A percentile compares a stretch with the other conserved stretches of the same genome.
These are phyloP conservation scores for Collybia mongolica DNA, from an alignment of 768 basidiomycete genomes.

Conservation along the genomic window DNA sequence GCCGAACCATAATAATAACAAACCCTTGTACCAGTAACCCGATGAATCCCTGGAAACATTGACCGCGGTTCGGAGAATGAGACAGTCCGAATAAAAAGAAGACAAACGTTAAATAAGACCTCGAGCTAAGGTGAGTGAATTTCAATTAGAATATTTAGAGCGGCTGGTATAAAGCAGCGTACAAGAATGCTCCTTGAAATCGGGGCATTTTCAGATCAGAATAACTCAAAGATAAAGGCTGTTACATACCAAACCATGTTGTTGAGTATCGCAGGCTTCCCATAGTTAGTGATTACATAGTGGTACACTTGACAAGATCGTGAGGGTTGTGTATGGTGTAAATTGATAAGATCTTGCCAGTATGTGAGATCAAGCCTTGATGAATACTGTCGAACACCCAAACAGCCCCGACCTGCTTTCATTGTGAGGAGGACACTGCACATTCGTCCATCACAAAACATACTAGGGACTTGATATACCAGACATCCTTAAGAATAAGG, in stretches of 20 bases:
- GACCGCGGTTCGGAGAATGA: conserved; percentile 1
- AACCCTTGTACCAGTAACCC: conserved; percentile 57
- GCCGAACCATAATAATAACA: conserved; percentile 1
- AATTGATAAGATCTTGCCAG: conserved; percentile 27
- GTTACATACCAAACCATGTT: conserved; percentile 46
- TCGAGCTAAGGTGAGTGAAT: conserved; percentile 37
- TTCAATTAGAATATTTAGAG: background rate
- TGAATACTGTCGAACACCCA: conserved; percentile 52
- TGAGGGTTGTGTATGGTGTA: background rate
- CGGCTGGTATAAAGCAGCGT: conserved; percentile 10
- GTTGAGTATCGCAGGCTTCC: conserved; percentile 35
- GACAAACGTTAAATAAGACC: conserved; percentile 53
- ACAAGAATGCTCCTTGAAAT: conserved; percentile 49
- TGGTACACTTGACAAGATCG: conserved; percentile 40
- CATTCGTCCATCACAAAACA: conserved; percentile 8
- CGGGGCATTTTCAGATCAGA: background rate
- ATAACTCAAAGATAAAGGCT: background rate
- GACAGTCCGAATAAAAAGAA: background rate
- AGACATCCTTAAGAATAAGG: conserved; percentile 32
- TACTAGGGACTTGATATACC: conserved; percentile 53
- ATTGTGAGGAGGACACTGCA: background rate
- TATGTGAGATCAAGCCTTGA: conserved; percentile 54
- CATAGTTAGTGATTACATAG: conserved; percentile 53
- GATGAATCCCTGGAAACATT: conserved; percentile 41
- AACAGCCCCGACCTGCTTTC: conserved; percentile 41